Conservation (phyloP, 2,329 filamentous ascomycete genomes). For the Claviceps sorghi region DNA sequence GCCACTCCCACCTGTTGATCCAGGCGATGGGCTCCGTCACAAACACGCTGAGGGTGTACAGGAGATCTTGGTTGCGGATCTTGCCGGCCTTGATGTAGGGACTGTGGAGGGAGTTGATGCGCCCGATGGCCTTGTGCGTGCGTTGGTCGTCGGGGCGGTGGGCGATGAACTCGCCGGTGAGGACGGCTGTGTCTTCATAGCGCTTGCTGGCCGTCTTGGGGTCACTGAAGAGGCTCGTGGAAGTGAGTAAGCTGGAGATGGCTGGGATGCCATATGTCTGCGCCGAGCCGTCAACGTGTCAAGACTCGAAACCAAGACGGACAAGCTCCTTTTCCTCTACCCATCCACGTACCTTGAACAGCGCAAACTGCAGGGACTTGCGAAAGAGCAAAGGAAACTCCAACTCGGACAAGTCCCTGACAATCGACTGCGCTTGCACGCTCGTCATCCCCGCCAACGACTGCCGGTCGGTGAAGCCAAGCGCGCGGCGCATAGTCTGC, state of each 20-base stretch:
- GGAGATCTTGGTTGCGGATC: constrained; percentile 23
- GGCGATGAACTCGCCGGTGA: constrained; percentile 21
- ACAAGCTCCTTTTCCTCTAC: no score
- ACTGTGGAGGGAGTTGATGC: constrained; percentile 26
- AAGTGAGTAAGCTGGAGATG: constrained; percentile 22
- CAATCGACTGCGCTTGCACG: constrained; percentile 29
- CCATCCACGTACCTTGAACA: constrained; percentile 17
- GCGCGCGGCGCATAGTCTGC: constrained; percentile 8
- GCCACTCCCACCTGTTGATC: constrained; percentile 55
- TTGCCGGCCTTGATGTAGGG: constrained; percentile 22
- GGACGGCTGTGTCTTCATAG: constrained; percentile 17
- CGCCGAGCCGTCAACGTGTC: background rate
- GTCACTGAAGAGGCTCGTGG: constrained; percentile 4
- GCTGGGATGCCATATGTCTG: constrained; percentile 27
- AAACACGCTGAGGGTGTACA: constrained; percentile 39
- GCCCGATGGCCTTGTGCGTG: constrained; percentile 21
- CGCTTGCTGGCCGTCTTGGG: constrained; percentile 13
- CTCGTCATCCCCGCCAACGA: constrained; percentile 27
- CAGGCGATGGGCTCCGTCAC: constrained; percentile 51
- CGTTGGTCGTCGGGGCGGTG: constrained; percentile 12
- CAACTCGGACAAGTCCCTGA: constrained; percentile 17
- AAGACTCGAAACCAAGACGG: background rate
- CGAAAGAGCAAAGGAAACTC: constrained; percentile 27
- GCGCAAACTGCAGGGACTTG: constrained; percentile 22
- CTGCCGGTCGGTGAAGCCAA: constrained; percentile 19